Evolutionary conservation across 1,139 yeast species (phyloP), one percentile per base, ranked within the genome.

Genomic region (Tardiomyces depauwii): DNA sequence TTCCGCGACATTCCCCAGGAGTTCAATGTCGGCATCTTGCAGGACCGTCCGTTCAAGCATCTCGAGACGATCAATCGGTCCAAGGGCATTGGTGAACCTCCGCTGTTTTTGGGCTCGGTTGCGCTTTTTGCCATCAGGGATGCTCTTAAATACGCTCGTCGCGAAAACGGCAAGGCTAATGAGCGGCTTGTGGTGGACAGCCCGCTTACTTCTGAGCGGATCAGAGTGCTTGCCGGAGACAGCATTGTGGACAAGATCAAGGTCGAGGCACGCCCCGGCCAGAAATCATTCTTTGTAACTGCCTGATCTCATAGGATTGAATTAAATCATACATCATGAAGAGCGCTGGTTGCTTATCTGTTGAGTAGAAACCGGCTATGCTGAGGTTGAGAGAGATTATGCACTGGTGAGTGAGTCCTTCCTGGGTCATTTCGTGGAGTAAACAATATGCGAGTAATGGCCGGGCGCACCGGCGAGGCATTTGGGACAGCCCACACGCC

Each of bases 51-150:
- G 36, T 71, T 68, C 55, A 56, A 59, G 49, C 73, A 71, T 52
- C 58, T 71, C 52, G 67, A 67, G 52, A 68, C 74, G 2, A 67
- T 71, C 43, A 62, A 66, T 49, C 57, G 67, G 27, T 65, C 71
- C 42, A 70, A 71, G 53, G 75, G 75, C 23, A 65, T 71, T 44
- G 75, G 75, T 30, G 75, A 71, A 55, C 75, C 75, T 2, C 75
- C 75, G 14, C 54, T 71, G 49, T 70, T 71, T 50, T 52, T 71
- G 41, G 75, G 75, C 1, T 56, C 62, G 12, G 53, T 61, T 23
- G 71, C 65, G 12, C 62, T 65, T 51, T 71, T 69, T 55, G 75
- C 75, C n/a, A 53, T 71, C 28, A 58, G 74, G 25, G 65, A 71
- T 51, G 75, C 75, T 0, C 54, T 70, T 42, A 58, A 57, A 32